Evolutionary conservation across 805 yeast species (phyloP).

Genomic region (Dipodascus albidus): DNA sequence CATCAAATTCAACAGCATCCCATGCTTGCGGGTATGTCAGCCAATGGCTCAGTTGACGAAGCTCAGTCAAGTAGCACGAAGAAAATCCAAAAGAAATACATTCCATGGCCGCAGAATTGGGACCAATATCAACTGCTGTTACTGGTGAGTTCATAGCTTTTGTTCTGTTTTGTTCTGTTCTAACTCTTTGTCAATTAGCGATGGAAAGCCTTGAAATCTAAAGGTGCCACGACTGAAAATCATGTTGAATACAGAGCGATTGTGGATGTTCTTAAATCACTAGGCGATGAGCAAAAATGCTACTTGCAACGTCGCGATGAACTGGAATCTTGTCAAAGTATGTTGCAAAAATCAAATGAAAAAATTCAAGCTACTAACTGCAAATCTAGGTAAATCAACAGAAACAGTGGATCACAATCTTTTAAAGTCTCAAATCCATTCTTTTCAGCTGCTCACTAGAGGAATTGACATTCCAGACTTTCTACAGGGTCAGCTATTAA

Average conservation of each 20-base stretch:
- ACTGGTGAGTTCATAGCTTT: constrained; percentile 6
- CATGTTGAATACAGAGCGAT: constrained; percentile 24
- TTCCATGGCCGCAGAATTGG: constrained; percentile 21
- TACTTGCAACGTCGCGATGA: constrained; percentile 11
- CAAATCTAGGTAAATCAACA: constrained; percentile 7
- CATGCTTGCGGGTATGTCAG: not conserved
- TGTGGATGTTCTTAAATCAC: constrained; percentile 17
- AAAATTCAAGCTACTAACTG: constrained; percentile 11
- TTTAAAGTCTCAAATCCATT: constrained; percentile 58
- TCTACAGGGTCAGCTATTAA: constrained; percentile 32
- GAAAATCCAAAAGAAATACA: not conserved
- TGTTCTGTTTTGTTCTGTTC: not conserved
- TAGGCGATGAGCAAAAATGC: constrained; percentile 20
- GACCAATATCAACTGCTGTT: constrained; percentile 26
- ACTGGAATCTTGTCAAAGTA: not conserved
- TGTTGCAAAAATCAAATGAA: too few species aligned
- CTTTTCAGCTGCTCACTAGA: constrained; percentile 51
- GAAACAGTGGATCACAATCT: constrained; percentile 18
- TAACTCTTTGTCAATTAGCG: constrained; percentile 9
- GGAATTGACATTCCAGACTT: constrained; percentile 43
- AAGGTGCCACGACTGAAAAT: constrained; percentile 16
- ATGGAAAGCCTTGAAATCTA: constrained; percentile 24
- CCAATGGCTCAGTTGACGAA: not conserved
- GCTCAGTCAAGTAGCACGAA: not conserved
- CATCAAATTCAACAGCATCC: not conserved